These are phyloP conservation scores for Cladosporium sp. DNA, from an alignment of 2,329 filamentous ascomycete genomes.

Conservation along the genomic window DNA sequence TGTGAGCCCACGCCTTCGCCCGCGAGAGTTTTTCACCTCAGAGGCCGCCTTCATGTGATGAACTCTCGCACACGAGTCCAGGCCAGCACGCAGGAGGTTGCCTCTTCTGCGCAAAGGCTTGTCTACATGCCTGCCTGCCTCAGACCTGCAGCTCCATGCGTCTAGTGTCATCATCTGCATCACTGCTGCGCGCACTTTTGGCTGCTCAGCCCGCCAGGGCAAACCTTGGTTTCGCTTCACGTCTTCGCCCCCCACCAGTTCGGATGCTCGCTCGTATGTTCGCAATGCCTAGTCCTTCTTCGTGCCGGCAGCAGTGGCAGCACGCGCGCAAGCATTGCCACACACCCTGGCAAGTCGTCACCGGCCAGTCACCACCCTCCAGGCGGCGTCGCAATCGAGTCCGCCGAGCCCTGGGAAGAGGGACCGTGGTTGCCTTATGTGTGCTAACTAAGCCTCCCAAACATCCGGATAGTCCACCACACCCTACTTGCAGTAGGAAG, in stretches of 20 bases:
- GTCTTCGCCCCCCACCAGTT: constrained; percentile 9
- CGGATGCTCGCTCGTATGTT: neutral
- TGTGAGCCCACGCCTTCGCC: neutral
- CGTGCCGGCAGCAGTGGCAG: constrained; percentile 5
- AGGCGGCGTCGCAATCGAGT: constrained; percentile 18
- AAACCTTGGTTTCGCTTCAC: constrained; percentile 4
- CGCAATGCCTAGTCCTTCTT: neutral
- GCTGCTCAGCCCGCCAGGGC: constrained; percentile 7
- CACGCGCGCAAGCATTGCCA: constrained; percentile 10
- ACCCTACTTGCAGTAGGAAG: neutral
- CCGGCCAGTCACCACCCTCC: constrained; percentile 1
- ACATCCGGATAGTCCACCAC: neutral
- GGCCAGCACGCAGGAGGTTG: neutral
- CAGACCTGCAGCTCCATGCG: neutral
- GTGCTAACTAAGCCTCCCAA: constrained; percentile 16
- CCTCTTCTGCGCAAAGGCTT: constrained; percentile 1
- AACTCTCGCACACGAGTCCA: neutral
- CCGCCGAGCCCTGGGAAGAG: constrained; percentile 5
- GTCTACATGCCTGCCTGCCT: neutral
- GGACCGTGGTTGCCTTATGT: constrained; percentile 8
- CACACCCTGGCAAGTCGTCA: neutral
- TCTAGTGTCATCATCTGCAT: neutral
- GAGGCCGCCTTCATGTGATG: neutral
- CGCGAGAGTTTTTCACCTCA: neutral
- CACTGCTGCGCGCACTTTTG: neutral